Evolutionary conservation across 148 eudicot genomes (phyloP).

Genomic region (Rhododendron kiyosumense): DNA sequence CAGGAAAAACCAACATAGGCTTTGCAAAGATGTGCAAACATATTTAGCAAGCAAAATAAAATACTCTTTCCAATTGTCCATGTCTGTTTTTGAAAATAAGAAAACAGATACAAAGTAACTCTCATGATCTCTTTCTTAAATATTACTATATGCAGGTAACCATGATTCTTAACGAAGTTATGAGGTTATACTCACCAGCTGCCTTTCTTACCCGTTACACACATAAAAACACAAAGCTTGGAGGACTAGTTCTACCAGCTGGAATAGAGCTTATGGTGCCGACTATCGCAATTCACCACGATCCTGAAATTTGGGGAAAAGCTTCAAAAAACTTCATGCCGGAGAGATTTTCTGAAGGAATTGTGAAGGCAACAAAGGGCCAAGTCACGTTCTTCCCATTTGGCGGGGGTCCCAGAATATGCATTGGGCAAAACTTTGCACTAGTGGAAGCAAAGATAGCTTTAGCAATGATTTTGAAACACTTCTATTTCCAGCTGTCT

Average conservation of each 20-base stretch:
- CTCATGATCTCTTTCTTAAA: not conserved
- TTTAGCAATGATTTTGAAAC: conserved; percentile 33
- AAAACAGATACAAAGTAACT: not conserved
- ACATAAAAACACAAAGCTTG: conserved; percentile 26
- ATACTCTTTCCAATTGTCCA: not conserved
- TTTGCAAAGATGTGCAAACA: not conserved
- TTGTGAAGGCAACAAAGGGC: conserved; percentile 35
- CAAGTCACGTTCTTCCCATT: conserved; percentile 45
- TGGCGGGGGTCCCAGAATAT: conserved; percentile 48
- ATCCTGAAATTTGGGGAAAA: conserved; percentile 53
- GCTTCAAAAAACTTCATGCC: conserved; percentile 51
- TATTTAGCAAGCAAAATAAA: too few relatives aligned
- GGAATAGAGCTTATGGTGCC: conserved; percentile 30
- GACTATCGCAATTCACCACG: conserved; percentile 26
- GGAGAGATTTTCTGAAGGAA: conserved; percentile 51
- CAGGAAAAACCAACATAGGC: not conserved
- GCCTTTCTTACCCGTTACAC: conserved; percentile 6
- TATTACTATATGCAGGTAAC: conserved; percentile 27
- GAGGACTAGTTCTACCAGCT: conserved; percentile 27
- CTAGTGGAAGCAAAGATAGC: conserved; percentile 46
- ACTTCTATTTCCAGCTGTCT: conserved; percentile 41
- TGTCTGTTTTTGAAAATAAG: not conserved
- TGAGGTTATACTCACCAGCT: conserved; percentile 41
- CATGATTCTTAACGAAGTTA: conserved; percentile 49
- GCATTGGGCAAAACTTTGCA: conserved; percentile 51